A percentile compares a stretch with the other conserved stretches of the same genome.
phyloP scores from a whole-genome alignment of 2,329 filamentous ascomycete species.

The Diplodia sapinea region DNA sequence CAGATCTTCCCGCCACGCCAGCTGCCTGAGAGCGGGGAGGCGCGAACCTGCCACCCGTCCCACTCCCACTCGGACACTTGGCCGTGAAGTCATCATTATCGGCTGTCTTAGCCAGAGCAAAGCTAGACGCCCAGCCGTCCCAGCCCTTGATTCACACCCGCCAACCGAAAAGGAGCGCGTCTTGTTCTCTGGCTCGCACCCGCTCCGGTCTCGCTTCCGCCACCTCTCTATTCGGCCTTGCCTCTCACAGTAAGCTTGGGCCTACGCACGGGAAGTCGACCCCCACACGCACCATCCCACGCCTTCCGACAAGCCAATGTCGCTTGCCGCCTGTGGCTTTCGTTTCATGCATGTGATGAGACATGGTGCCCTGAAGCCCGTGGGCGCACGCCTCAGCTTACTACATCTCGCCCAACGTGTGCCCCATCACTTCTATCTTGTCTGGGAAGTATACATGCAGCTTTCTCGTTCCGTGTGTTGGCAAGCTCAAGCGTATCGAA shows the following conservation, averaged over 20 bases:
- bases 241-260: background rate
- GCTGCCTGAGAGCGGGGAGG: background rate
- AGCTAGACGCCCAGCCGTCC: background rate
- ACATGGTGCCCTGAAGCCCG: too few relatives aligned
- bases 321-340: constrained; percentile 26
- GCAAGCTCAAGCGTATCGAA: too few relatives aligned
- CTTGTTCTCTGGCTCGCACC: background rate
- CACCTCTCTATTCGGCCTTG: background rate
- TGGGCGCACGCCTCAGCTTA: too few relatives aligned
- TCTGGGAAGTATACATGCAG: too few relatives aligned
- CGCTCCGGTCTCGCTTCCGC: constrained; percentile 19
- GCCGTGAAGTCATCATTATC: constrained; percentile 9
- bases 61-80: background rate
- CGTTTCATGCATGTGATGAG: too few relatives aligned
- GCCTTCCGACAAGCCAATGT: constrained; percentile 12
- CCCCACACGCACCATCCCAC: constrained; percentile 15
- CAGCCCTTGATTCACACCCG: background rate
- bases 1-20: constrained; percentile 8
- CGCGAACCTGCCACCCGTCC: background rate
- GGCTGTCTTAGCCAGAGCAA: constrained; percentile 17
- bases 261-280: constrained; percentile 12
- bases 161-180: background rate
- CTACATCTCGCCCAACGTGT: too few relatives aligned
- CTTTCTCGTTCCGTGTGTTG: too few relatives aligned
- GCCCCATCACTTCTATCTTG: too few relatives aligned